phyloP scores from a whole-genome alignment of 139 green algal species.

The Bryopsis sp. region DNA sequence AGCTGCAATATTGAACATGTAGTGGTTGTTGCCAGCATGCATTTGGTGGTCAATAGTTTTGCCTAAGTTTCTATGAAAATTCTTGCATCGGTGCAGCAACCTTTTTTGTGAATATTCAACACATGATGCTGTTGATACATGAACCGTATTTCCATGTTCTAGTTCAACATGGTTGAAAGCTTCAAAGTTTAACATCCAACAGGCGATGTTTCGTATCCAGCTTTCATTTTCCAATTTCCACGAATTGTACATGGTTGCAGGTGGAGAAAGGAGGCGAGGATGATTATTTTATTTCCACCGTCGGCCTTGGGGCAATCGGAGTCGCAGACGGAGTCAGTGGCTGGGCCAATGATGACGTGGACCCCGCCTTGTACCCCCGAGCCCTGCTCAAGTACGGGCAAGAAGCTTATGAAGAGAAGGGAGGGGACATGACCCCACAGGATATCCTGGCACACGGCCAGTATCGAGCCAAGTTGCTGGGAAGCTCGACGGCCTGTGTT shows the following conservation, averaged over 20 bases:
- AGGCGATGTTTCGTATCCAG: too few species aligned
- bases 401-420: conserved; percentile 5
- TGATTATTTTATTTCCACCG: conserved; percentile 63
- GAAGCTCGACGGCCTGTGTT: conserved; percentile 23
- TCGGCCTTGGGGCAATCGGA: conserved; percentile 49
- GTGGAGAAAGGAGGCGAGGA: conserved; percentile 35
- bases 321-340: conserved; percentile 84
- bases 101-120: too few species aligned
- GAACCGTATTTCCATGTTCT: too few species aligned
- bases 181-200: too few species aligned
- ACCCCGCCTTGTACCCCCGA: conserved; percentile 68
- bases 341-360: conserved; percentile 77
- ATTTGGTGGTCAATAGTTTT: too few species aligned
- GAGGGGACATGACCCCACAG: background rate
- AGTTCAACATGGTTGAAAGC: too few species aligned
- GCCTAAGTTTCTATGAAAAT: too few species aligned
- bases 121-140: too few species aligned
- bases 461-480: conserved; percentile 6
- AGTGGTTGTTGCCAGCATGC: too few species aligned
- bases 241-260: background rate
- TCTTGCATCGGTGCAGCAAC: too few species aligned
- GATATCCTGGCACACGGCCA: conserved; percentile 14
- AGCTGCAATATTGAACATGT: too few species aligned
- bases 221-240: too few species aligned
- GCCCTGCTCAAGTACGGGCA: conserved; percentile 36